Conservation (phyloP, 176 grass and related monocot genomes). For the Zizania latifolia region DNA sequence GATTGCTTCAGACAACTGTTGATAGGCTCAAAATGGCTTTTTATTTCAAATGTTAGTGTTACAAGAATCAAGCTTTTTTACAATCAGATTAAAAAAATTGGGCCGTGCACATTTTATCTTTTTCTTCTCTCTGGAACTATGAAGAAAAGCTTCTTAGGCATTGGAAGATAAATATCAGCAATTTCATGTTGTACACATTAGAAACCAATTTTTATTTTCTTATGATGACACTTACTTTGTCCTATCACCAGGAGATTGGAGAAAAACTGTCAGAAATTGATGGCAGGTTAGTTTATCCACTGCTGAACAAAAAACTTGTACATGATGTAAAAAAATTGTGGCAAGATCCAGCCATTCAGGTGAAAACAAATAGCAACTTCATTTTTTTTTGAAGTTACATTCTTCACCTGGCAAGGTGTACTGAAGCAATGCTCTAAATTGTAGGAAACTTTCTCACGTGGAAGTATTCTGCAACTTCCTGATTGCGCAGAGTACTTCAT, state of each 20-base stretch:
- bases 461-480: constrained; percentile 85
- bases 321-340: constrained; percentile 60
- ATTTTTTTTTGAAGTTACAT: neutral
- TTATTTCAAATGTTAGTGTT: neutral
- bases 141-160: neutral
- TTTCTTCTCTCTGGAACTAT: neutral
- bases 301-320: constrained; percentile 62
- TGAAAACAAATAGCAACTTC: constrained; percentile 16
- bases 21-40: neutral
- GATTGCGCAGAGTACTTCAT: constrained; percentile 98
- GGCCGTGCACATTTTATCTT: neutral
- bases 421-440: constrained; percentile 12
- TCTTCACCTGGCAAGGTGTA: neutral
- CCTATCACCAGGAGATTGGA: constrained; percentile 59
- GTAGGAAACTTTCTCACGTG: constrained; percentile 80
- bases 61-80: neutral
- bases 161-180: neutral
- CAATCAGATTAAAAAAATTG: neutral
- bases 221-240: neutral
- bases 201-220: neutral
- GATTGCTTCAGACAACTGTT: neutral
- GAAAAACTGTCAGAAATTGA: constrained; percentile 80
- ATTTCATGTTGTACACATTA: neutral
- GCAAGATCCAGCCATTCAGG: constrained; percentile 94
- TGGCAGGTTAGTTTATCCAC: constrained; percentile 65